Evolutionary conservation across 1,284 basidiomycete species (phyloP).

Genomic region (Rhodotorula sp.): DNA sequence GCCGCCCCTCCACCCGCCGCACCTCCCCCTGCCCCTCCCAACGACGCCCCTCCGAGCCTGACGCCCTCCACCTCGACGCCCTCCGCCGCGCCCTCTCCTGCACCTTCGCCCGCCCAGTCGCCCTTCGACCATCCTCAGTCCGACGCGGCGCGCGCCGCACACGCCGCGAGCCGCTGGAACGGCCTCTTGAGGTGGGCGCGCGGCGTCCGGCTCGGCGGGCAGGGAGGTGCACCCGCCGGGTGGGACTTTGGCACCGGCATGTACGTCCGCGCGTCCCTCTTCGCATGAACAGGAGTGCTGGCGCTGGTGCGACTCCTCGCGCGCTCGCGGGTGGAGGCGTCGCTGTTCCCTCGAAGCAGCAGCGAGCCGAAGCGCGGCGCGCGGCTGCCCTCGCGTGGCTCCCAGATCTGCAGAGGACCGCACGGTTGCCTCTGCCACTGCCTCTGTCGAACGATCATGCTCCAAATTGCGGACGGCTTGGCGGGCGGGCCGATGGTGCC

Average conservation of each 20-base stretch:
- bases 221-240: conserved; percentile 1
- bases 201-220: background rate
- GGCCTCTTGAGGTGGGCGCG: background rate
- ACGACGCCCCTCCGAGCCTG: no score
- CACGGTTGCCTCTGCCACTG: no score
- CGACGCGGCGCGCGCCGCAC: conserved; percentile 1
- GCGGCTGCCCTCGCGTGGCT: no score
- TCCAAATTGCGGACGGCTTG: no score
- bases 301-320: no score
- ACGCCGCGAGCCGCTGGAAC: conserved; percentile 7
- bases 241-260: conserved; percentile 14
- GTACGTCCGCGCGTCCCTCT: background rate
- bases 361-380: background rate
- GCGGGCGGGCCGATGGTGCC: no score
- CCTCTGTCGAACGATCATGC: no score
- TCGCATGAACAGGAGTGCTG: background rate
- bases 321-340: no score
- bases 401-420: background rate
- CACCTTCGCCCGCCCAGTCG: background rate
- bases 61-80: background rate
- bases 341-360: no score
- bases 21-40: no score
- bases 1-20: background rate
- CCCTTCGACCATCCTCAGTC: background rate
- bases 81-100: background rate